Percentiles rank a stretch among this genome's conserved stretches.
These are phyloP conservation scores for Diplosphaera chodatii DNA, from an alignment of 139 green algal genomes.

Conservation along the genomic window DNA sequence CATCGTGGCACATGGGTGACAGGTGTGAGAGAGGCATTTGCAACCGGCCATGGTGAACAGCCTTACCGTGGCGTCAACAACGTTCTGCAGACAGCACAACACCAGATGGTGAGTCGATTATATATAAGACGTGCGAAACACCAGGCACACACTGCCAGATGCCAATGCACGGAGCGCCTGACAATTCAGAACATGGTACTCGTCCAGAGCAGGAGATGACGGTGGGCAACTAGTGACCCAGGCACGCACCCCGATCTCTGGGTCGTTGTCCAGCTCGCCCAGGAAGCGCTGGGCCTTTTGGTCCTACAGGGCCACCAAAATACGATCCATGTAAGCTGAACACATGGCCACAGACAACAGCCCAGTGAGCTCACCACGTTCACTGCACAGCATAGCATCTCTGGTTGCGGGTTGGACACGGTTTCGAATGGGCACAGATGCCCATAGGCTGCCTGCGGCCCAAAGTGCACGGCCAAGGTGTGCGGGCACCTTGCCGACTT, in stretches of 20 bases:
- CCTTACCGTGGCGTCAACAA: background rate
- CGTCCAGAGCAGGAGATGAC: background rate
- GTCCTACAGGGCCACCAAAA: background rate
- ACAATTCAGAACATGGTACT: background rate
- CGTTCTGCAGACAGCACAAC: background rate
- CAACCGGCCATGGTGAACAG: too few relatives aligned
- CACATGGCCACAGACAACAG: background rate
- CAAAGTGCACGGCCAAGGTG: too few relatives aligned
- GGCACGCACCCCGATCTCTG: background rate
- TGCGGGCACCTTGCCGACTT: background rate
- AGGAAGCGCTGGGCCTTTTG: background rate
- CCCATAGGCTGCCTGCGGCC: too few relatives aligned
- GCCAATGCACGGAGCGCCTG: background rate
- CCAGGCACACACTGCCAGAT: background rate
- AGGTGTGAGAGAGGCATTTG: too few relatives aligned
- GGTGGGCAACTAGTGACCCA: too few relatives aligned
- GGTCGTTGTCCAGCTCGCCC: constrained; percentile 1
- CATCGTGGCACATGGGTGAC: too few relatives aligned
- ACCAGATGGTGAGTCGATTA: too few relatives aligned
- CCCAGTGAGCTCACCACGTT: background rate
- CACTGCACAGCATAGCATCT: background rate
- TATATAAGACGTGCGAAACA: background rate
- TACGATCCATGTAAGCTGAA: background rate
- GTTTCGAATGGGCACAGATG: too few relatives aligned
- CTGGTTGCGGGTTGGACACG: too few relatives aligned